Base-by-base conservation (phyloP, 2,329 filamentous ascomycete genomes). In the Aspergillus sp. region DNA sequence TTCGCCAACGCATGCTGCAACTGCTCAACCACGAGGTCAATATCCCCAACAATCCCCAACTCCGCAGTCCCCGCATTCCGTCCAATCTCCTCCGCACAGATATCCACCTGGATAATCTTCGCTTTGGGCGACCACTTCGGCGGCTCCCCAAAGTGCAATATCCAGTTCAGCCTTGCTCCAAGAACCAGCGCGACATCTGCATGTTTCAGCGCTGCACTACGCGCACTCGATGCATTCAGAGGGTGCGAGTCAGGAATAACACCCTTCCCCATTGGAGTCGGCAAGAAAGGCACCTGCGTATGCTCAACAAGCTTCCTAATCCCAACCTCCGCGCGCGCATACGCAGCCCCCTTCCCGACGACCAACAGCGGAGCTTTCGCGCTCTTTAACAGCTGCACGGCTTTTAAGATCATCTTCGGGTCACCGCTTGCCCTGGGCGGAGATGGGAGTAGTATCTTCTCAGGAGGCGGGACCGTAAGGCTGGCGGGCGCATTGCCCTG, bases 261-360 rank as follows among this genome's bases (percentile, higher is more conserved):
- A 19, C 79, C 79, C 57, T 81, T 81, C 4, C 78, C 79, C 76
- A 81, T 81, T 1, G 78, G 79, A 1, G 77, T 79, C 0, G 78
- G 77, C 5, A 82, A 64, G 57, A 82, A 81, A 0, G 77, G 78
- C 9, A 82, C 66, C 22, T 71, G 64, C 7, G 74, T 75, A 53
- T 63, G 58, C 41, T 77, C 61, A 20, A 80, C 66, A 23, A 81
- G 60, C 10, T 62, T 52, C 22, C 71, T 64, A 46, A 80, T 74
- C 1, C 60, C 56, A 1, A 49, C 32, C 53, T 81, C 77, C 3
- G 77, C 74, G 43, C 70, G 69, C 23, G 75, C 72, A 60, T 79
- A 80, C 15, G 77, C 76, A 4, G 76, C 75, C 3, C 77, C 78
- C 54, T 81, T 81, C 0, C 79, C 78, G 48, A 81, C 61, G 25